Conservation (phyloP, 2,329 filamentous ascomycete genomes). For the Amauroascus niger region DNA sequence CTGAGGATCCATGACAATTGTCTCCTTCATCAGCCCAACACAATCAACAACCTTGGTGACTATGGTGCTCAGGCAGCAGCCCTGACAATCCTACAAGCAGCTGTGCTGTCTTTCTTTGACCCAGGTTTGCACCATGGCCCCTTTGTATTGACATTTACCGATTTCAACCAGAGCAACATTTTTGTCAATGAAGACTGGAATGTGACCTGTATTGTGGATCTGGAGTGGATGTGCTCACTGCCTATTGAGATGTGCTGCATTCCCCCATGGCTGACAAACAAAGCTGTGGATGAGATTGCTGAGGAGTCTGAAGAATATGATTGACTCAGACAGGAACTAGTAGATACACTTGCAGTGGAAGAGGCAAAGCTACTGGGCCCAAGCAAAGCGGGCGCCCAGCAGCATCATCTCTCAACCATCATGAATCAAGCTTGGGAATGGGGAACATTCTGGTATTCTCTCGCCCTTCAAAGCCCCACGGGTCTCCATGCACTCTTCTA, state of each 20-base stretch:
- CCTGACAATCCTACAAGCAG: slow-evolving; percentile 25
- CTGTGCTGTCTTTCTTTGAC: slow-evolving; percentile 17
- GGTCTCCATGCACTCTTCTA: slow-evolving; percentile 10
- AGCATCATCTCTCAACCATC: neutral
- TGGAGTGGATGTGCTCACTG: slow-evolving; percentile 26
- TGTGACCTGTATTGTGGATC: slow-evolving; percentile 27
- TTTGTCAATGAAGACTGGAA: slow-evolving; percentile 32
- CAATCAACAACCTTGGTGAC: slow-evolving; percentile 2
- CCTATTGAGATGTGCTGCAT: slow-evolving; percentile 26
- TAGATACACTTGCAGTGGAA: slow-evolving; percentile 18
- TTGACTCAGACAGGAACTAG: slow-evolving; percentile 17
- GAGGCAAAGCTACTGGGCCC: slow-evolving; percentile 15
- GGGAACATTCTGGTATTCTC: slow-evolving; percentile 11
- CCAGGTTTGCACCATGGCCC: slow-evolving; percentile 20
- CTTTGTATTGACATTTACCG: slow-evolving; percentile 28
- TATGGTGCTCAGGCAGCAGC: slow-evolving; percentile 14
- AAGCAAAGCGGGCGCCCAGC: no score
- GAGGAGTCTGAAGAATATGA: slow-evolving; percentile 15
- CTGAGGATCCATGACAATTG: slow-evolving; percentile 24
- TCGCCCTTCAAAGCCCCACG: slow-evolving; percentile 8
- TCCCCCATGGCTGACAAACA: slow-evolving; percentile 27
- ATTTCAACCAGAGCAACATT: slow-evolving; percentile 24
- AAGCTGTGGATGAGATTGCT: slow-evolving; percentile 12
- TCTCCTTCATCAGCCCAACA: slow-evolving; percentile 24
- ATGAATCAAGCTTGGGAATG: slow-evolving; percentile 12